Percentiles rank a stretch among this genome's conserved stretches.
phyloP scores from a whole-genome alignment of 2,329 filamentous ascomycete genomes.

The Immersiporthe knoxdaviesiana region DNA sequence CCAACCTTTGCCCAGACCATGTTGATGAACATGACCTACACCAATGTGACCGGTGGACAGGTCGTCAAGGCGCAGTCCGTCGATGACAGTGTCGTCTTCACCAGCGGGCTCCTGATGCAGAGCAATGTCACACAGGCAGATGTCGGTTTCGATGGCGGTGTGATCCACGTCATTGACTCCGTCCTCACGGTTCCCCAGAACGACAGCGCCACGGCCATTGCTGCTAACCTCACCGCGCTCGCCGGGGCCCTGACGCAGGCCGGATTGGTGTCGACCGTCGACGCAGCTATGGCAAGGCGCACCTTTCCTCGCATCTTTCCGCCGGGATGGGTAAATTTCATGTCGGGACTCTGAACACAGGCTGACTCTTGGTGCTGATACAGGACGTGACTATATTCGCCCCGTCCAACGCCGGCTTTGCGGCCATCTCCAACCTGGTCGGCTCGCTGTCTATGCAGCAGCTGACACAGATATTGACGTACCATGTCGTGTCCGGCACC shows the following conservation, averaged over 20 bases:
- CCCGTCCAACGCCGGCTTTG: constrained; percentile 63
- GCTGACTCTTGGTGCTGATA: neutral
- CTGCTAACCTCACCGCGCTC: neutral
- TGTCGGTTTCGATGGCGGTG: constrained; percentile 56
- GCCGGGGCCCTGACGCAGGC: neutral
- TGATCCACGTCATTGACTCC: constrained; percentile 46
- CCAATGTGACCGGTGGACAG: constrained; percentile 50
- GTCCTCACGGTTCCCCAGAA: too few species aligned
- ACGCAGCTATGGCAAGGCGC: neutral
- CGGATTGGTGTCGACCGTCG: neutral
- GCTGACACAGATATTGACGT: constrained; percentile 59
- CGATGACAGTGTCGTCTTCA: constrained; percentile 51
- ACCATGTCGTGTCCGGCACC: constrained; percentile 64
- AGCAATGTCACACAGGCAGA: constrained; percentile 54
- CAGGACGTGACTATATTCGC: constrained; percentile 65
- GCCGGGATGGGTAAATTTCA: neutral
- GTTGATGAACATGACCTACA: too few species aligned
- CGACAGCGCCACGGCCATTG: too few species aligned
- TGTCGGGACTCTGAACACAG: neutral
- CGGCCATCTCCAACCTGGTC: constrained; percentile 56
- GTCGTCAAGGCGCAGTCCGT: constrained; percentile 51
- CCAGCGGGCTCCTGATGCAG: constrained; percentile 54
- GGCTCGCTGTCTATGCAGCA: constrained; percentile 50
- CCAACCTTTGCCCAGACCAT: constrained; percentile 35
- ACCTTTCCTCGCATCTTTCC: neutral